Base-by-base conservation (phyloP, 176 grass and related monocot genomes). In the Oryza punctata region DNA sequence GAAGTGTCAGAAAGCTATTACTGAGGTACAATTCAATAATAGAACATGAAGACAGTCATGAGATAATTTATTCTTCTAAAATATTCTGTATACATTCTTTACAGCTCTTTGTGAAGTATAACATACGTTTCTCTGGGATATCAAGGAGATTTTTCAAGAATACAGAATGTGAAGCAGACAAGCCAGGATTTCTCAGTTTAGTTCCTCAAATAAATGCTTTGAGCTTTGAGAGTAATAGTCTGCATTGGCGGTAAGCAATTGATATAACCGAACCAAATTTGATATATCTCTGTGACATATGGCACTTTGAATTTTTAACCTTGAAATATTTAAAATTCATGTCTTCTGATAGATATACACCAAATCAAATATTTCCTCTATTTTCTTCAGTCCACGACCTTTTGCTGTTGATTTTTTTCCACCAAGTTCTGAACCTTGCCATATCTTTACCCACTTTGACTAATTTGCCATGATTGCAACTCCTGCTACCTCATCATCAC, bases 41-140 rank as follows among this genome's bases (percentile, higher is more conserved):
- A 23, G 28, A 77, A 64, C 37, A 37, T 50, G 68, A 72, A 87
- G 65, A 79, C 65, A 84, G 80, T 72, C 1, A 38, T 35, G 69
- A 45, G 14, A 46, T 45, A 81, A 35, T 27, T 50, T 84, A 78
- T 77, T 10, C 28, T 40, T 71, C 64, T 82, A 21, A 85, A 69
- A 61, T 80, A 49, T 87, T 85, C 41, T 75, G 26, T 87, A 43
- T 59, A 59, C 84, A 35, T 21, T 88, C 25, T 85, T 72, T 81
- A 49, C 89, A 98, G 96, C 85, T 98, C 81, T 98, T 98, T 90
- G 89, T 98, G 84, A 91, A 87, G 76, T 98, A 93, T 84, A 98
- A 98, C 49, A 95, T 93, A 84, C 89, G 82, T 70, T 98, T 98
- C 82, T 95, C 88, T 90, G 96, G 91, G 88, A 91, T 98, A 88